phyloP scores from a whole-genome alignment of 805 yeast genomes.

The Kuraishia borneana region DNA sequence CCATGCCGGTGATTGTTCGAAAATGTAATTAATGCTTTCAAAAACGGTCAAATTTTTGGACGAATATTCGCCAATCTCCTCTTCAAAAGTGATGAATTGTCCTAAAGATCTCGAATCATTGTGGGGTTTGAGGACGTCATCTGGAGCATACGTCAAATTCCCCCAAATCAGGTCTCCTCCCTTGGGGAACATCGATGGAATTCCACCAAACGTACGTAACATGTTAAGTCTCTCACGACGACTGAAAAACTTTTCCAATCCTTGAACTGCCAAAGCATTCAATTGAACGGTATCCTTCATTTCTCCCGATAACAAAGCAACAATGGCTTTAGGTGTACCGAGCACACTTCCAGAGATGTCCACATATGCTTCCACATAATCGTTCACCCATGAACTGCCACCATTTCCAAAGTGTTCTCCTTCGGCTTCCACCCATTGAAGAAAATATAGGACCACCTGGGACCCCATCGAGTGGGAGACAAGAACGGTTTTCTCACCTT shows the following conservation, averaged over 20 bases:
- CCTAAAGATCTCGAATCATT: conserved; percentile 32
- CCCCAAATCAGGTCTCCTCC: conserved; percentile 95
- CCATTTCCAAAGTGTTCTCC: conserved; percentile 82
- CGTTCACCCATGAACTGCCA: conserved; percentile 83
- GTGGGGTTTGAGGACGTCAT: conserved; percentile 31
- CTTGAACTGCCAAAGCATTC: conserved; percentile 87
- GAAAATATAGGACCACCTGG: conserved; percentile 75
- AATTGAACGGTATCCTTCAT: conserved; percentile 96
- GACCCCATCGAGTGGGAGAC: conserved; percentile 97
- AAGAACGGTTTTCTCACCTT: conserved; percentile 61
- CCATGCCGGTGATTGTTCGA: conserved; percentile 68
- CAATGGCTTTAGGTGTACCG: conserved; percentile 92
- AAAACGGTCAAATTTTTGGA: conserved; percentile 47
- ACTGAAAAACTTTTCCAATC: conserved; percentile 87
- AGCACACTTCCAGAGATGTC: conserved; percentile 84
- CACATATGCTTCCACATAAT: conserved; percentile 67
- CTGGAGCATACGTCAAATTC: conserved; percentile 51
- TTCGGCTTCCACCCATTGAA: conserved; percentile 93
- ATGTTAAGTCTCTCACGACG: conserved; percentile 81
- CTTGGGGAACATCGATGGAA: conserved; percentile 92
- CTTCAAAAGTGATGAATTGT: conserved; percentile 56
- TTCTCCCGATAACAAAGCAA: conserved; percentile 91
- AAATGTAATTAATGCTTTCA: conserved; percentile 56
- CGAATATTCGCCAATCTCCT: conserved; percentile 30
- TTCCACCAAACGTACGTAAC: conserved; percentile 84